Conservation (phyloP, 2,329 filamentous ascomycete species). For the Penicillium paneum region DNA sequence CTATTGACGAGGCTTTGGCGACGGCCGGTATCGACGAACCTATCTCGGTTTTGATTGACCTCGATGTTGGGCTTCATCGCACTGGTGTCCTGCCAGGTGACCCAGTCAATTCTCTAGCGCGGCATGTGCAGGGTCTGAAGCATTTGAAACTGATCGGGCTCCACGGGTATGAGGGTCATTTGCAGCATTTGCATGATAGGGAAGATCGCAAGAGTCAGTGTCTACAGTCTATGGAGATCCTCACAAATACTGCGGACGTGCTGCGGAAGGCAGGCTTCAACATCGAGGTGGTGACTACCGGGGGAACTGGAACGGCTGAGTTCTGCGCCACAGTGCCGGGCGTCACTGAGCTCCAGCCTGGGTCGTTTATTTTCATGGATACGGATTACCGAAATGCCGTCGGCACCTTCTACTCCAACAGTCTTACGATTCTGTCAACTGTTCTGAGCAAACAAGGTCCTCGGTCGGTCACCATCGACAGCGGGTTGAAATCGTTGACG, state of each 20-base stretch:
- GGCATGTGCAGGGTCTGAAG: constrained; percentile 36
- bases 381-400: constrained; percentile 56
- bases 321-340: constrained; percentile 52
- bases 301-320: constrained; percentile 53
- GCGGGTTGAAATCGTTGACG: constrained; percentile 51
- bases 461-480: constrained; percentile 48
- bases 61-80: constrained; percentile 52
- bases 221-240: constrained; percentile 46
- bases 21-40: constrained; percentile 36
- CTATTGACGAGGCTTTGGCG: constrained; percentile 46
- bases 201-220: constrained; percentile 45
- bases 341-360: constrained; percentile 55
- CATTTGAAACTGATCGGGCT: constrained; percentile 49
- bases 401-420: constrained; percentile 50
- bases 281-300: constrained; percentile 52
- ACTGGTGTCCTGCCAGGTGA: constrained; percentile 48
- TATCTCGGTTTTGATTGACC: constrained; percentile 47
- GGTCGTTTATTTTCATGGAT: constrained; percentile 58
- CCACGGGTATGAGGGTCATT: constrained; percentile 54
- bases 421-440: constrained; percentile 49
- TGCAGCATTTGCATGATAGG: constrained; percentile 50
- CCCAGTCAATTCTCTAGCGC: constrained; percentile 41
- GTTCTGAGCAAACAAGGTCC: constrained; percentile 50
- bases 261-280: constrained; percentile 44
- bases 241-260: constrained; percentile 45